Base-by-base conservation (phyloP, 1,284 basidiomycete species). In the Puccinia sorghi region DNA sequence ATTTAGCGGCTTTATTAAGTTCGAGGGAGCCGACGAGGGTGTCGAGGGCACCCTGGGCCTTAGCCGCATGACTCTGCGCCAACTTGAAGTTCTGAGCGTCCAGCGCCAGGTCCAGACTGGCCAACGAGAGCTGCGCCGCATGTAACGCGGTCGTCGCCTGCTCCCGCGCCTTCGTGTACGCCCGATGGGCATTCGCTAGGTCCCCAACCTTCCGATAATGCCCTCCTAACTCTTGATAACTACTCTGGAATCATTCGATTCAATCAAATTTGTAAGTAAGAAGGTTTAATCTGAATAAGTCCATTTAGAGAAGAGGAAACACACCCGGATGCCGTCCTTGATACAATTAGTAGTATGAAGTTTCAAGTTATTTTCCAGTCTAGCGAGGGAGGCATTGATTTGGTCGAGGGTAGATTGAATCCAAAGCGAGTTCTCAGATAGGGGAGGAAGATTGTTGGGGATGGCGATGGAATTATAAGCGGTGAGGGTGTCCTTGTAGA, bases 311-410 rank as follows among this genome's bases (percentile, higher is more conserved):
- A 72, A n/a, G 32, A 25, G 17, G 15, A 27, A 17, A 86, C 90
- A 71, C 82, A 93, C 92, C 81, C 93, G 87, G 82, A 94, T 93
- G 86, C 92, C 93, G 87, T 96, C 94, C 85, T 94, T 94, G 86
- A 95, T 94, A 89, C 94, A 90, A 83, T 94, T 95, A 82, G 91
- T 93, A 80, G 90, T 88, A 83, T 94, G 94, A 17, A 91, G 91
- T 88, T 93, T 93, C 83, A 96, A 86, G 84, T 95, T 93, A 12
- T 92, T 90, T 84, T 94, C 92, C 71, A 95, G 86, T 84, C 90
- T 92, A 39, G 88, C 88, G 77, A 87, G 87, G 82, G 93, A 91
- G 5, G 87, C 86, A 78, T 86, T 85, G 82, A 92, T 92, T 82
- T 87, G 89, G 77, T 87, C 85, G 66, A 86, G 86, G 22, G 86